Evolutionary conservation across 805 yeast species (phyloP), one percentile per base, ranked within the genome.

Genomic region (Gaillardinia entomophila): DNA sequence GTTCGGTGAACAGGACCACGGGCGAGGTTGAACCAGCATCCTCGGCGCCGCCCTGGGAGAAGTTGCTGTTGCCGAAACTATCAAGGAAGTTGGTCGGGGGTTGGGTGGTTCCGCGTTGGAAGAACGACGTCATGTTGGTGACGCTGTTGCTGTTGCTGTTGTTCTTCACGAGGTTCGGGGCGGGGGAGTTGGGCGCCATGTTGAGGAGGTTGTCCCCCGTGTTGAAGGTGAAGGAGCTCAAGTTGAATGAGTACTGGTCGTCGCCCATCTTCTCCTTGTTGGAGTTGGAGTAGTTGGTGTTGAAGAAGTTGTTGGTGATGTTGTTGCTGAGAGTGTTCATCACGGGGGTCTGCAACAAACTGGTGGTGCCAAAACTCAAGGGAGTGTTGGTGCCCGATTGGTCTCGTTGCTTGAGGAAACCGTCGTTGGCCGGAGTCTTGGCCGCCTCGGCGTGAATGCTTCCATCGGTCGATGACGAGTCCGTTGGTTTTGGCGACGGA

Each of bases 261-360:
- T 56, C 61, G 51, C 25, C 11, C 27, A 31, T 12, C 29, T 30
- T 11, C 3, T 24, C 15, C 12, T 27, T 31, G 12, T 23, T 17
- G 34, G 32, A 40, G 33, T 35, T 40, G 12, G 49, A 38, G 38
- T 51, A 54, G 37, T 51, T 53, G 3, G 57, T 48, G 37, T 53
- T 54, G 48, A 61, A 60, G 38, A 45, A 61, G 33, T 49, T 53
- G 38, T 55, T 60, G 27, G 68, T 60, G 27, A 60, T 60, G 38
- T 59, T 60, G 36, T 60, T 60, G 38, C 58, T 45, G 6, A 38
- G 22, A 12, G 41, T 42, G 34, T 60, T 58, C 33, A 50, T 36
- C 12, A 53, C 45, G 7, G 64, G 62, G 1, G 58, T 46, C 35
- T 55, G 63, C 20, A 54, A 10, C 22, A 19, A 19, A 19, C 22